Base-by-base conservation (phyloP, 495 filamentous ascomycete genomes). In the Penicillium soppii region DNA sequence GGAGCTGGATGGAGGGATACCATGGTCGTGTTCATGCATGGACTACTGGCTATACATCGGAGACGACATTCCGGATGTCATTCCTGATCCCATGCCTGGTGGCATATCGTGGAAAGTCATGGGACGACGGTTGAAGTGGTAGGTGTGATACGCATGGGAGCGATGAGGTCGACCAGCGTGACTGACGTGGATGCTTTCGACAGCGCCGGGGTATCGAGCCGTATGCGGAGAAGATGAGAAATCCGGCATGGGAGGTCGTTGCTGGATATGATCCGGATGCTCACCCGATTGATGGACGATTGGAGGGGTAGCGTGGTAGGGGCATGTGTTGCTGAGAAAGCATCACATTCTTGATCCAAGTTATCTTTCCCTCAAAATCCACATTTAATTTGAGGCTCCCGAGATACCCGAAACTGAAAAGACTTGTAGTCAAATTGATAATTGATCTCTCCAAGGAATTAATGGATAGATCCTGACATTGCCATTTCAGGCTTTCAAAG, bases 51-150 rank as follows among this genome's bases (percentile, higher is more conserved):
- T 51, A 39, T 74, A 75, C 58, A 72, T 59, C 15, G 43, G 54
- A 42, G 68, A 38, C 32, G 36, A 12, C 46, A 49, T n/a, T n/a
- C n/a, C n/a, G n/a, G n/a, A n/a, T n/a, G n/a, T n/a, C n/a, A n/a
- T 49, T 30, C 36, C 36, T 33, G 61, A 59, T 13, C 44, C 38
- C 63, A 69, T 62, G 41, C 57, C 52, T 30, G 65, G 62, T 47
- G 67, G 58, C 42, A 67, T 65, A n/a, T 63, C 74, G 56, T 80
- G 75, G 47, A 67, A 72, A 47, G 75, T 78, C 51, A 73, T 53
- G 17, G 75, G 73, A 45, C 75, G 65, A 38, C 59, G 60, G 49
- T 56, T 62, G 40, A 65, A 23, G 56, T 77, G 66, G 45, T 71
- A 68, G 12, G 59, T 22, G 47, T 73, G 62, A 46, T 72, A 69